phyloP scores from a whole-genome alignment of 1,284 basidiomycete genomes.

The Melampsora americana region DNA sequence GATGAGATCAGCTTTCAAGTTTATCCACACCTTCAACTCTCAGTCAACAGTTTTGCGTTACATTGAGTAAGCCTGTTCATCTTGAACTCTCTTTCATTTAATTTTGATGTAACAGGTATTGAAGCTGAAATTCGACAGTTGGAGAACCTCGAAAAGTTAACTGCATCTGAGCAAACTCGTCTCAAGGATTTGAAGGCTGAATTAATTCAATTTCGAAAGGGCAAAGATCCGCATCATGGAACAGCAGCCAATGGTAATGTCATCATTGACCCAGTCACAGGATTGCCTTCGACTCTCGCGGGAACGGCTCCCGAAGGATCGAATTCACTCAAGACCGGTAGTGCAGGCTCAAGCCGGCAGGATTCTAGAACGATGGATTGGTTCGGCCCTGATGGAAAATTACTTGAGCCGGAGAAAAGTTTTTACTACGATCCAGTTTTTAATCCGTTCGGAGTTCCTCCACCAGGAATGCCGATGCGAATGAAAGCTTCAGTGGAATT shows the following conservation, averaged over 20 bases:
- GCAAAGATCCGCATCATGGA: conserved; percentile 9
- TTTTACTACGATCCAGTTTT: conserved; percentile 53
- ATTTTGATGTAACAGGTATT: conserved; percentile 13
- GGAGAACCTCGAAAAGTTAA: conserved; percentile 25
- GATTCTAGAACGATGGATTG: conserved; percentile 30
- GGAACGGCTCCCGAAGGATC: not conserved
- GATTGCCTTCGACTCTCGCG: conserved; percentile 12
- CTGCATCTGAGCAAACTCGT: conserved; percentile 25
- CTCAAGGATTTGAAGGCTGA: conserved; percentile 24
- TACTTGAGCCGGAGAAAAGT: conserved; percentile 50
- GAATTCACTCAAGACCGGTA: not conserved
- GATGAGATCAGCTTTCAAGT: not conserved
- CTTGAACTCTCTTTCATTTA: not conserved
- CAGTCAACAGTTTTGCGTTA: not conserved
- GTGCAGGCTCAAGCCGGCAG: not conserved
- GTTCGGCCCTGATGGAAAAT: conserved; percentile 43
- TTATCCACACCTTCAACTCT: not conserved
- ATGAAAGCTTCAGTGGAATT: conserved; percentile 27
- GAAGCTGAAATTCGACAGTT: conserved; percentile 43
- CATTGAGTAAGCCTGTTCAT: conserved; percentile 1
- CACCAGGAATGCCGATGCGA: conserved; percentile 52
- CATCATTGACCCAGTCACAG: conserved; percentile 38
- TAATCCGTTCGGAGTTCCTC: conserved; percentile 54
- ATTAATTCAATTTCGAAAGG: conserved; percentile 20
- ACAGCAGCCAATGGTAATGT: conserved; percentile 13